Conservation (phyloP, 768 basidiomycete genomes). For the Hericium erinaceus region DNA sequence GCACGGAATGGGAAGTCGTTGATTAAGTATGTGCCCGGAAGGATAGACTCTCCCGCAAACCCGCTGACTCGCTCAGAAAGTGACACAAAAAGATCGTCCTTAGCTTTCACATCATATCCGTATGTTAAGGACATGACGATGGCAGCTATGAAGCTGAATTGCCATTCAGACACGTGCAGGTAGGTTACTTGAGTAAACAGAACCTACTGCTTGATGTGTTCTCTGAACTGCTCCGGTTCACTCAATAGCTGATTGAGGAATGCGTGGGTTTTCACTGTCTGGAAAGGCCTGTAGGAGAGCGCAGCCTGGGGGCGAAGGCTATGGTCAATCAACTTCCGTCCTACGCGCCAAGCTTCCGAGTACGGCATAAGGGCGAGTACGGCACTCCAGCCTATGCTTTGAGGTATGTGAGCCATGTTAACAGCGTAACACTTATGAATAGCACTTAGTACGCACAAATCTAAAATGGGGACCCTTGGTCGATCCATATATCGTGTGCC, state of each 20-base stretch:
- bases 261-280: neutral
- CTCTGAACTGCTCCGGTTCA: neutral
- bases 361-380: neutral
- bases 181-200: neutral
- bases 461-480: neutral
- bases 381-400: neutral
- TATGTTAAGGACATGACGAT: constrained; percentile 36
- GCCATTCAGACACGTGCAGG: neutral
- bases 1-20: constrained; percentile 26
- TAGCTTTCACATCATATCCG: constrained; percentile 32
- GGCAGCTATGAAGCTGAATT: constrained; percentile 29
- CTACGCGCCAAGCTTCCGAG: neutral
- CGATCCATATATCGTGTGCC: neutral
- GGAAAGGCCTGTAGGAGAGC: neutral
- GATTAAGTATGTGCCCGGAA: constrained; percentile 33
- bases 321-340: neutral
- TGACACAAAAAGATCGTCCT: constrained; percentile 34
- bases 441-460: neutral
- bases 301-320: neutral
- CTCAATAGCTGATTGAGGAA: neutral
- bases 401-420: neutral
- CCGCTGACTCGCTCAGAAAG: constrained; percentile 30
- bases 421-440: neutral
- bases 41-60: constrained; percentile 23
- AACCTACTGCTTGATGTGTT: neutral